phyloP scores from a whole-genome alignment of 108 stramenopile genomes.

The Parietichytrium sp. region DNA sequence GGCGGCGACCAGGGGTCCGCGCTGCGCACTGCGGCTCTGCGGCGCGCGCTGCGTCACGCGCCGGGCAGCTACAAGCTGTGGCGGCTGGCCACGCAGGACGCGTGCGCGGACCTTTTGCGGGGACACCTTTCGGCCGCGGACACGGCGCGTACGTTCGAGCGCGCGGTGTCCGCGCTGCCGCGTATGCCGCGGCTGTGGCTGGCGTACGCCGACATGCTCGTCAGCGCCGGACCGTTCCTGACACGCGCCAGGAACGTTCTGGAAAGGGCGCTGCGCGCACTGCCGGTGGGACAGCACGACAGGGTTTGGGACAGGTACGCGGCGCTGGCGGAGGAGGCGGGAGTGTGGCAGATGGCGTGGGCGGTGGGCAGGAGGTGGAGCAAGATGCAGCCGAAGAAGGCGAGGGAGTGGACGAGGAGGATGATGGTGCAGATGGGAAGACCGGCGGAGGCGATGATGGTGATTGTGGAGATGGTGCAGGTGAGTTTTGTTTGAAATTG shows the following conservation, averaged over 20 bases:
- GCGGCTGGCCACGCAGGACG: constrained; percentile 72
- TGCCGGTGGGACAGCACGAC: constrained; percentile 88
- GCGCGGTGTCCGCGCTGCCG: constrained; percentile 73
- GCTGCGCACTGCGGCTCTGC: constrained; percentile 54
- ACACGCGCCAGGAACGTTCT: constrained; percentile 68
- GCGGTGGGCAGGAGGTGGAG: not conserved
- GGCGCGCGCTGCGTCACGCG: constrained; percentile 76
- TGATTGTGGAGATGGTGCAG: too few relatives aligned
- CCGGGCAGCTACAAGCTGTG: constrained; percentile 96
- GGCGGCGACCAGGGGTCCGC: constrained; percentile 63
- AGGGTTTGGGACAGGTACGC: constrained; percentile 79
- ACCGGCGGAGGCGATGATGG: constrained; percentile 81
- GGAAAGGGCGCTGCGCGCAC: constrained; percentile 81
- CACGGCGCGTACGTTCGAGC: constrained; percentile 62
- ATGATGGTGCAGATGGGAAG: constrained; percentile 56
- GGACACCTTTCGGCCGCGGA: not conserved
- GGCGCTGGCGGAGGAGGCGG: not conserved
- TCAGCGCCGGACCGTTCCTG: constrained; percentile 3
- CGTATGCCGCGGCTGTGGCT: constrained; percentile 92
- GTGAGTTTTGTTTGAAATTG: too few relatives aligned
- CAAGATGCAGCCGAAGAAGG: constrained; percentile 49
- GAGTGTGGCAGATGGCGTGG: not conserved
- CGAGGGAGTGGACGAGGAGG: constrained; percentile 62
- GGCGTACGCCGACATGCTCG: constrained; percentile 65
- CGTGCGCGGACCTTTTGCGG: not conserved